Conservation (phyloP, 164 flowering plant genomes). For the Vitis rotundifolia region DNA sequence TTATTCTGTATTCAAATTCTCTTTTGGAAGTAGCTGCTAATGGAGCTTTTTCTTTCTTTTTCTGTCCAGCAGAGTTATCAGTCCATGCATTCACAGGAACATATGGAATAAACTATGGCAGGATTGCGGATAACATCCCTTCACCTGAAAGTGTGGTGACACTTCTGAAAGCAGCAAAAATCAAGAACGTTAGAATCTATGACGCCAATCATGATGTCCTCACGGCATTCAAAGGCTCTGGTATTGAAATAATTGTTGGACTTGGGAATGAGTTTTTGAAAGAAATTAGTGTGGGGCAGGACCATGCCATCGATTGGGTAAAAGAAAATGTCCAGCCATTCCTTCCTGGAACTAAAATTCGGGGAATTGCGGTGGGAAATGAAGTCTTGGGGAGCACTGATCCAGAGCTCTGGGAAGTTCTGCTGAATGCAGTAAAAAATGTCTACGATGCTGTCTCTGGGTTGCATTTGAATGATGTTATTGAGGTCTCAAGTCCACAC, state of each 20-base stretch:
- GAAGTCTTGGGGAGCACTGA: slow-evolving; percentile 63
- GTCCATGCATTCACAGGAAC: slow-evolving; percentile 65
- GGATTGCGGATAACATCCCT: slow-evolving; percentile 78
- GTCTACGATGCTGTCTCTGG: slow-evolving; percentile 54
- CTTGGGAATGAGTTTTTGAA: slow-evolving; percentile 61
- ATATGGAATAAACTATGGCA: slow-evolving; percentile 83
- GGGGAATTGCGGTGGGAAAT: slow-evolving; percentile 84
- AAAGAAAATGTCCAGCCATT: slow-evolving; percentile 68
- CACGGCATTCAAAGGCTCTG: slow-evolving; percentile 63
- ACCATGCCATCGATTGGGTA: slow-evolving; percentile 68
- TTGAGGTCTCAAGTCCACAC: slow-evolving; percentile 70
- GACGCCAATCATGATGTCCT: slow-evolving; percentile 74
- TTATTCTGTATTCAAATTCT: neutral
- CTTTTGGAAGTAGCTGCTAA: neutral
- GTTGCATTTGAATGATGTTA: slow-evolving; percentile 29
- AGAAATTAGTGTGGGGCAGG: slow-evolving; percentile 63
- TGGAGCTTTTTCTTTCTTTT: neutral
- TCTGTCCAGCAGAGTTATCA: slow-evolving; percentile 18
- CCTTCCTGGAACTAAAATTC: slow-evolving; percentile 59
- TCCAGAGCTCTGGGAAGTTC: slow-evolving; percentile 51
- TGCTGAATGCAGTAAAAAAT: slow-evolving; percentile 68
- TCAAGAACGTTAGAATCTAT: slow-evolving; percentile 77
- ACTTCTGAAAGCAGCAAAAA: slow-evolving; percentile 75
- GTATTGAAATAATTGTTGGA: slow-evolving; percentile 68
- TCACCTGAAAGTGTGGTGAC: slow-evolving; percentile 75